phyloP scores from a whole-genome alignment of 768 basidiomycete species.

The Candolleomyces aberdarensis region DNA sequence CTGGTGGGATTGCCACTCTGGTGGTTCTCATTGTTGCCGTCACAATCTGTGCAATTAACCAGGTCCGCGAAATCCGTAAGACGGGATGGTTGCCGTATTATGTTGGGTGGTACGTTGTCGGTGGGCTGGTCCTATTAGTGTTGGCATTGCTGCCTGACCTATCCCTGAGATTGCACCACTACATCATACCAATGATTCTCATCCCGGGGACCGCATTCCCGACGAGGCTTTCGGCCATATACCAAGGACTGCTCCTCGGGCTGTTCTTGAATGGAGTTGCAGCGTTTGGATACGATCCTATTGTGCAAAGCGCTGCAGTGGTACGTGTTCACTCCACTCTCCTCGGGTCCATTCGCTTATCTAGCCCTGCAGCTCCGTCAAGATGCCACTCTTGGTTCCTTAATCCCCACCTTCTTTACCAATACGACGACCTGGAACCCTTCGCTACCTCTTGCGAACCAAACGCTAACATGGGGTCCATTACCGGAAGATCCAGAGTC shows the following conservation, averaged over 20 bases:
- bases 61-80: constrained; percentile 78
- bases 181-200: constrained; percentile 70
- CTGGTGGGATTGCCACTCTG: constrained; percentile 66
- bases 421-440: constrained; percentile 67
- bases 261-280: constrained; percentile 79
- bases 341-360: constrained; percentile 2
- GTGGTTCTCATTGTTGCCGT: constrained; percentile 67
- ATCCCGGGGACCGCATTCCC: constrained; percentile 81
- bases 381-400: constrained; percentile 69
- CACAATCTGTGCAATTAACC: constrained; percentile 61
- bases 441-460: constrained; percentile 49
- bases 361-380: constrained; percentile 51
- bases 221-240: constrained; percentile 73
- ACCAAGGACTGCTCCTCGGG: constrained; percentile 80
- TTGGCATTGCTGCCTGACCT: constrained; percentile 68
- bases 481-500: constrained; percentile 28
- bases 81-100: constrained; percentile 84
- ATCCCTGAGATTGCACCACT: constrained; percentile 76
- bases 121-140: constrained; percentile 63
- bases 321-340: constrained; percentile 37
- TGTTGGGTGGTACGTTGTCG: constrained; percentile 66
- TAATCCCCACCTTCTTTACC: constrained; percentile 69
- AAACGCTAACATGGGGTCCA: constrained; percentile 55
- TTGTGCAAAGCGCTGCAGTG: constrained; percentile 70
- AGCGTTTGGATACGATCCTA: constrained; percentile 77